phyloP scores from a whole-genome alignment of 495 filamentous ascomycete species.

The Hypoxylon lienhwacheense region DNA sequence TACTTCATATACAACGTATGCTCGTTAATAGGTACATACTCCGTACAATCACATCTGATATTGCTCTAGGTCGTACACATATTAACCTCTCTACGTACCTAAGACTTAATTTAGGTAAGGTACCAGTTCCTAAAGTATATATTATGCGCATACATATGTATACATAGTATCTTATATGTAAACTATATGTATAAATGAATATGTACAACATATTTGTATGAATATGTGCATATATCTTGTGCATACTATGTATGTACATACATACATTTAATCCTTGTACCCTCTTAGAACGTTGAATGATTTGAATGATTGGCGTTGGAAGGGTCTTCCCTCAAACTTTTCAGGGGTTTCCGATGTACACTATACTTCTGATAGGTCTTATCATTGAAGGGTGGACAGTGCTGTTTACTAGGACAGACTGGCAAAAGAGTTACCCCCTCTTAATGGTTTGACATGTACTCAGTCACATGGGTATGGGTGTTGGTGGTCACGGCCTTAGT shows the following conservation, averaged over 20 bases:
- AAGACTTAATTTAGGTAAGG: neutral
- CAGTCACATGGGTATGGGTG: slow-evolving; percentile 11
- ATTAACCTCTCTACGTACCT: too few species aligned
- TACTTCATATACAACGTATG: too few species aligned
- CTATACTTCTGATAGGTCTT: slow-evolving; percentile 5
- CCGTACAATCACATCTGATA: too few species aligned
- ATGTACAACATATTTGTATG: too few species aligned
- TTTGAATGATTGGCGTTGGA: slow-evolving; percentile 36
- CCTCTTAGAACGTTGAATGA: neutral
- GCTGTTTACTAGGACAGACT: too few species aligned
- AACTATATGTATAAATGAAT: slow-evolving; percentile 6
- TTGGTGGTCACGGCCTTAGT: slow-evolving; percentile 9
- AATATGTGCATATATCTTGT: too few species aligned
- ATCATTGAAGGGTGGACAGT: neutral
- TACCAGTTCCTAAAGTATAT: too few species aligned
- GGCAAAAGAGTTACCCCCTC: slow-evolving; percentile 17
- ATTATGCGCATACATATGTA: too few species aligned
- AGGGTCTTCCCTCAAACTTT: slow-evolving; percentile 30
- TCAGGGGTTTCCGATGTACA: slow-evolving; percentile 11
- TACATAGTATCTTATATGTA: too few species aligned
- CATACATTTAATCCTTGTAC: neutral
- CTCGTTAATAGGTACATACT: too few species aligned
- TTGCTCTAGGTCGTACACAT: too few species aligned
- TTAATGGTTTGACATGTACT: slow-evolving; percentile 16
- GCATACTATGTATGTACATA: neutral